Evolutionary conservation across 2,329 filamentous ascomycete genomes (phyloP).

Genomic region (Aspergillus jensenii): DNA sequence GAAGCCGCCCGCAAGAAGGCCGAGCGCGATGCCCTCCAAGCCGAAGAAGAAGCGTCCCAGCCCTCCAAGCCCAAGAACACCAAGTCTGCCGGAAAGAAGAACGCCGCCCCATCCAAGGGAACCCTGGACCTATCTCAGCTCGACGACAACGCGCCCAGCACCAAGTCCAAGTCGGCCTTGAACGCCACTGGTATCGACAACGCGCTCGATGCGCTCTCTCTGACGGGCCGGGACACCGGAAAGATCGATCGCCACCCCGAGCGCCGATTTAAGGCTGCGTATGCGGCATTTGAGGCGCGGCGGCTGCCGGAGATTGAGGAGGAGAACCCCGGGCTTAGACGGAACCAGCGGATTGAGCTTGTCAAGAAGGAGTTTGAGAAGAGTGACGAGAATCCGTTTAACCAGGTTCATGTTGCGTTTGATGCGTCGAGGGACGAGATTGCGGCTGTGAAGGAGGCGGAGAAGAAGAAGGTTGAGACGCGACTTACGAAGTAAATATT

Average conservation of each 20-base stretch:
- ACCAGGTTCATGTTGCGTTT: conserved; percentile 74
- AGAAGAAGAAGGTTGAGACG: conserved; percentile 73
- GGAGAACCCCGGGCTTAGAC: conserved; percentile 75
- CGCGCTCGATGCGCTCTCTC: conserved; percentile 78
- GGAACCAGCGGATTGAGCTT: conserved; percentile 80
- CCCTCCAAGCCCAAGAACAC: conserved; percentile 62
- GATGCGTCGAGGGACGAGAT: conserved; percentile 80
- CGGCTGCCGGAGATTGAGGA: conserved; percentile 80
- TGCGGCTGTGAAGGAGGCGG: conserved; percentile 61
- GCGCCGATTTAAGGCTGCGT: conserved; percentile 82
- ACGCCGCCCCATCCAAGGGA: conserved; percentile 7
- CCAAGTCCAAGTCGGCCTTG: conserved; percentile 49
- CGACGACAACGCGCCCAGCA: conserved; percentile 55
- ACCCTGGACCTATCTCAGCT: conserved; percentile 71
- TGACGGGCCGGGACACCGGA: conserved; percentile 58
- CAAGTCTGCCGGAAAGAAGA: conserved; percentile 53
- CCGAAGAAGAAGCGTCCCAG: conserved; percentile 74
- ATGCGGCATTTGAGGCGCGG: conserved; percentile 76
- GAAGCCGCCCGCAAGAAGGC: conserved; percentile 86
- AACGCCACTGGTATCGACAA: conserved; percentile 91
- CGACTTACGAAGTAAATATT: conserved; percentile 50
- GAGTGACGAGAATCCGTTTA: conserved; percentile 92
- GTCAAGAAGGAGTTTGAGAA: conserved; percentile 93
- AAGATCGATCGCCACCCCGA: conserved; percentile 90
- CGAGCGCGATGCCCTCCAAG: conserved; percentile 78